phyloP scores from a whole-genome alignment of 164 flowering plant species.

The Amborella trichopoda region DNA sequence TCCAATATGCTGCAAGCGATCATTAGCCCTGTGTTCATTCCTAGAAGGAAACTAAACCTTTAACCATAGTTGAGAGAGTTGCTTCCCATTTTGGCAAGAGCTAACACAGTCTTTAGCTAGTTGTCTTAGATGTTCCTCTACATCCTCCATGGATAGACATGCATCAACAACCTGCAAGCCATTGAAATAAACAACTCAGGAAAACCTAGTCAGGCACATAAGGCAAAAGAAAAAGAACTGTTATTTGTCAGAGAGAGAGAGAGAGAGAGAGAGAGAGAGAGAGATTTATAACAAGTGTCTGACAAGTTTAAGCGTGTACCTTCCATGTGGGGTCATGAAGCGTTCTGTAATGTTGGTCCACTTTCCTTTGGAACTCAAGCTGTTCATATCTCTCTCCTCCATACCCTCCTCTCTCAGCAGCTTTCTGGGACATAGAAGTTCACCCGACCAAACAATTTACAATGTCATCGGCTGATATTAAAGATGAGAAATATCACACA shows the following conservation, averaged over 20 bases:
- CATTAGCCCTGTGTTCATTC: no score
- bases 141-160: conserved; percentile 45
- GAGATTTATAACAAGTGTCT: no score
- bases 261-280: background rate
- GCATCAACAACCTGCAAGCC: conserved; percentile 60
- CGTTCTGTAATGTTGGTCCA: conserved; percentile 33
- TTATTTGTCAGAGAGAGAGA: background rate
- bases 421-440: conserved; percentile 72
- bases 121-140: conserved; percentile 50
- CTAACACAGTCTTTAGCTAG: conserved; percentile 31
- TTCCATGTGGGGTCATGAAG: conserved; percentile 72
- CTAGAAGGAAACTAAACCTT: conserved; percentile 7
- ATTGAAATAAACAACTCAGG: background rate
- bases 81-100: conserved; percentile 43
- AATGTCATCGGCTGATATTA: no score
- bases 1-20: no score
- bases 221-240: background rate
- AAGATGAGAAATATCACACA: no score
- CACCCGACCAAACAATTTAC: no score
- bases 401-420: conserved; percentile 84
- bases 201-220: background rate
- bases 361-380: conserved; percentile 76
- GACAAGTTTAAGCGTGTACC: conserved; percentile 23
- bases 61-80: conserved; percentile 50
- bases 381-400: conserved; percentile 86